Evolutionary conservation across 495 filamentous ascomycete species (phyloP), one percentile per base, ranked within the genome.

Genomic region (Podospora comata): DNA sequence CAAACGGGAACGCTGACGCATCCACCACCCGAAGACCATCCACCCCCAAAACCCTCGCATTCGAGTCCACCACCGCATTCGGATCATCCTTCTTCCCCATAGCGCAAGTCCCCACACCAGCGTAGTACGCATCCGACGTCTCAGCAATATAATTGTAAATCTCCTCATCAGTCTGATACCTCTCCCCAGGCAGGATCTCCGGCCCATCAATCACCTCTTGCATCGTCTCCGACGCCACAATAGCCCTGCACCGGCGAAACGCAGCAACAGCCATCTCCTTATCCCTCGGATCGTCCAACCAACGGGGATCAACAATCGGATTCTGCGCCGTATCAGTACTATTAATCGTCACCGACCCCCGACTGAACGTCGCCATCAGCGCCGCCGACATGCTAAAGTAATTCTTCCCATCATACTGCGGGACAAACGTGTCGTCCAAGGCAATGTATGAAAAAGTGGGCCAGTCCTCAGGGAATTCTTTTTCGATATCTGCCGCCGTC

Each of bases 311-410:
- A 68, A 84, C 75, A 64, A 80, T 64, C 13, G 83, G 87, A 0
- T 74, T 67, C 63, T 84, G 82, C 0, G 70, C 44, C 3, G 76
- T 84, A 61, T 79, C 67, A 5, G 74, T 66, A 7, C 79, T 82
- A 1, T 32, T 34, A 65, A 90, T 84, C 0, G 81, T 86, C 39
- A 90, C 77, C 71, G 79, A 85, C 19, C 88, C 88, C 0, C 82
- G 79, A 5, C 82, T 85, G 0, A 84, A 78, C 0, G 85, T 80
- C 0, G 82, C 73, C 3, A 82, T 65, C 72, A 82, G 78, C 3
- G 74, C 73, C 3, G 67, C 68, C 19, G 71, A 5, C 13, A 86
- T 73, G 71, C 5, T 69, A 67, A 23, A 70, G 11, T 54, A 85
- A 13, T 63, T 23, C 16, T 9, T 84, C 82, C 3, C 78, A 78